Conservation (phyloP, 306 rosid species). For the Lupinus albus region DNA sequence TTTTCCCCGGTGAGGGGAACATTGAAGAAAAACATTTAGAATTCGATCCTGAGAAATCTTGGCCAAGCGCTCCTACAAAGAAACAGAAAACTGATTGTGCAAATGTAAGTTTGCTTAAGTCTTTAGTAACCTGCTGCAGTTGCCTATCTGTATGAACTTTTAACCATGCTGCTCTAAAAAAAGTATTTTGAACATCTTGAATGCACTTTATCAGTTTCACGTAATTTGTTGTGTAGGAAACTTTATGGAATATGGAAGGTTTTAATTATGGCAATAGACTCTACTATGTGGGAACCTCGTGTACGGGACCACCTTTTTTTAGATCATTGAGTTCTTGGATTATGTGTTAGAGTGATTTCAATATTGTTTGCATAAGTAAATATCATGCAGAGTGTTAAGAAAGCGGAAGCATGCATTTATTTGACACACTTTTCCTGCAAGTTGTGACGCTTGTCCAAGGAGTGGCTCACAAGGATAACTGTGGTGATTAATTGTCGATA, state of each 20-base stretch:
- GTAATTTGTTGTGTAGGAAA: background rate
- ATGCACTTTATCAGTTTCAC: background rate
- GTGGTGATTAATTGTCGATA: slow-evolving; percentile 6
- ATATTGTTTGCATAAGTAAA: background rate
- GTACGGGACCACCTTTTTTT: too few species aligned
- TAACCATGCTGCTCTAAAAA: background rate
- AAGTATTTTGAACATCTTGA: slow-evolving; percentile 1
- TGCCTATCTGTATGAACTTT: slow-evolving; percentile 6
- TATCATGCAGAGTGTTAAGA: background rate
- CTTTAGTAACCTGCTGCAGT: background rate
- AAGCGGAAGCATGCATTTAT: slow-evolving; percentile 24
- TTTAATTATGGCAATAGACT: slow-evolving; percentile 15
- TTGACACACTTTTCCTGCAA: background rate
- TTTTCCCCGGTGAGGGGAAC: slow-evolving; percentile 53
- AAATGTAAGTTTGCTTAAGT: slow-evolving; percentile 51
- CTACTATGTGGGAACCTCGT: too few species aligned
- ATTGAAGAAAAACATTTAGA: slow-evolving; percentile 48
- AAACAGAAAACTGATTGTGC: slow-evolving; percentile 57
- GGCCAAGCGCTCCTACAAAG: slow-evolving; percentile 58
- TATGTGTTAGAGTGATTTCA: background rate
- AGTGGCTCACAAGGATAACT: slow-evolving; percentile 1
- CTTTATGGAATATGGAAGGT: background rate
- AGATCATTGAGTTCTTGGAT: slow-evolving; percentile 3
- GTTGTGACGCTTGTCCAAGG: background rate
- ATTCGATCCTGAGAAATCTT: slow-evolving; percentile 39